Evolutionary conservation across 2,329 filamentous ascomycete genomes (phyloP), one percentile per base, ranked within the genome.

Genomic region (Fusarium sp.): DNA sequence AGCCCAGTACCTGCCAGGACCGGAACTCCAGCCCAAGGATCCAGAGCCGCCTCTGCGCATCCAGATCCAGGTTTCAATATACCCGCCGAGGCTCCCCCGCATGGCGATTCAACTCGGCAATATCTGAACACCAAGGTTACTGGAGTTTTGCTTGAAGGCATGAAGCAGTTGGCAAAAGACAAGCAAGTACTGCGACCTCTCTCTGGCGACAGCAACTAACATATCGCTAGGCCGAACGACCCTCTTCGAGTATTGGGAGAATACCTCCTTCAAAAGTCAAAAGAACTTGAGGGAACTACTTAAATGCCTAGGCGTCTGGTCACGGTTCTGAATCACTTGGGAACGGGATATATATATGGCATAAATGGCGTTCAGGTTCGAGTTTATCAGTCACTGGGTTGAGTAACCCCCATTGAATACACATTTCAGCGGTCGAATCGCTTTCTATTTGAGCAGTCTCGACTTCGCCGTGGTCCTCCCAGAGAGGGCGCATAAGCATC

Each of bases 41-140:
- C 89, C 39, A 85, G 90, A 75, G 88, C 90, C 11, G 85, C 88
- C 9, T 91, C 89, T 33, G 87, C 85, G 56, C 88, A 90, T 68
- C 89, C 89, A 5, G 89, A 91, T 69, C 74, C 85, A 6, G 82
- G 82, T 29, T 86, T 85, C 74, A 82, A 84, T n/a, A 88, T 92
- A 81, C 91, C 91, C 2, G 82, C 87, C 14, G 88, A 92, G 78
- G 88, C 91, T 16, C 86, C 89, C 2, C 83, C 88, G 1, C 91
- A 94, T 78, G 92, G 93, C 56, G 93, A 92, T 24, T 90, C 92
- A 1, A 90, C 91, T 6, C 88, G 93, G 52, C 88, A 90, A 77
- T 95, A 94, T 80, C 83, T 95, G 76, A 95, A 95, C 79, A 87
- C 88, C 58, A 93, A 91, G 77, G 88, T 95, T 45, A 93, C 92